Percentiles rank a stretch among this genome's conserved stretches.
Evolutionary conservation across 495 filamentous ascomycete genomes (phyloP).

Genomic region (Penicillium mononematosum): DNA sequence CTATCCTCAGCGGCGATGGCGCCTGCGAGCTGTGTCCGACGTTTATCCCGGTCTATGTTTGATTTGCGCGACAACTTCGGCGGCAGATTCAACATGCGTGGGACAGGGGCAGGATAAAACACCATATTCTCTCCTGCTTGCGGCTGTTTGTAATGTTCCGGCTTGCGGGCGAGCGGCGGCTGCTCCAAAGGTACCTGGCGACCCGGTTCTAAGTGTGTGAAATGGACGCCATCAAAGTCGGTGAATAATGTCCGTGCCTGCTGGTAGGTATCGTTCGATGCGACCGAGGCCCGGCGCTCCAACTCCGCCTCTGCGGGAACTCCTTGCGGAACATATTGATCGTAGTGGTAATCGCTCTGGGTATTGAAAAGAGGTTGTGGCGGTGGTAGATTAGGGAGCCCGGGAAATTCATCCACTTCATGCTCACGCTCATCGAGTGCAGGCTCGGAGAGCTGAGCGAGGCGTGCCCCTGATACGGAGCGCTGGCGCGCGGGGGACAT

Average conservation of each 20-base stretch:
- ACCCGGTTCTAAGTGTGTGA: constrained; percentile 47
- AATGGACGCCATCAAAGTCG: constrained; percentile 95
- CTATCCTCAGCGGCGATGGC: constrained; percentile 49
- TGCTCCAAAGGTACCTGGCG: constrained; percentile 38
- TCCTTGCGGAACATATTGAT: constrained; percentile 21
- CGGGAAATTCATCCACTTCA: constrained; percentile 25
- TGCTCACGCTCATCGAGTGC: constrained; percentile 45
- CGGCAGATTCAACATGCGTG: constrained; percentile 87
- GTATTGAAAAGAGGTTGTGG: constrained; percentile 30
- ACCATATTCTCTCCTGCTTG: constrained; percentile 74
- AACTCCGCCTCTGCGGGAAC: constrained; percentile 25
- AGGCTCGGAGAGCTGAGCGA: constrained; percentile 53
- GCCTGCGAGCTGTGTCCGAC: constrained; percentile 63
- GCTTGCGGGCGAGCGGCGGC: constrained; percentile 48
- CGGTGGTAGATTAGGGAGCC: constrained; percentile 25
- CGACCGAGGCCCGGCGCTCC: constrained; percentile 47
- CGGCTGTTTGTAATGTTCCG: constrained; percentile 62
- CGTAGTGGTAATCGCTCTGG: constrained; percentile 18
- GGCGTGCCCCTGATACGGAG: constrained; percentile 56
- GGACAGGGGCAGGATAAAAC: constrained; percentile 93
- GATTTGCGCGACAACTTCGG: constrained; percentile 79
- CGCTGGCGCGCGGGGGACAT: constrained; percentile 55
- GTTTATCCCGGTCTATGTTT: constrained; percentile 59
- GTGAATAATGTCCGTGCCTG: constrained; percentile 71
- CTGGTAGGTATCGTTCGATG: constrained; percentile 67